Base-by-base conservation (phyloP, 768 basidiomycete genomes). In the Russula foetens region DNA sequence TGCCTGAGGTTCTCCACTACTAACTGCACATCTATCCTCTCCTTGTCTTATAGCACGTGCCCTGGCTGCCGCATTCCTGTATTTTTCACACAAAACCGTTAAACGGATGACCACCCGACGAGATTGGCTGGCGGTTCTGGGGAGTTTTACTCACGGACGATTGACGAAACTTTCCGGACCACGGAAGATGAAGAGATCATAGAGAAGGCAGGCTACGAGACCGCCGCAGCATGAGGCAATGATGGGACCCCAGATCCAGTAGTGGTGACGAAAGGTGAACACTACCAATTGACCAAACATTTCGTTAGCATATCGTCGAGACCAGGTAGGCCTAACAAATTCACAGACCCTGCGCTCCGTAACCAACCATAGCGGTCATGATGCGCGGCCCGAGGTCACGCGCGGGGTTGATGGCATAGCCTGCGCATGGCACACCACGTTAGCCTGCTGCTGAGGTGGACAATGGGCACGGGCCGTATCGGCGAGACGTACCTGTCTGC, bases 201-300 rank as follows among this genome's bases (percentile, higher is more conserved):
- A 89, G 46, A 81, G 63, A 58, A 82, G 69, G 6, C 76, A 74
- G 5, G 81, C 87, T 4, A 73, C 69, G 58, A 81, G 77, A 51
- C 77, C 84, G 26, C 86, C 86, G 31, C 81, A 65, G 68, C 87
- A 80, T 14, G 85, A 81, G 0, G 73, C 84, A 46, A 84, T 71
- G 21, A 85, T 67, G 0, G 84, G 81, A 63, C 81, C 82, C 86
- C 87, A 88, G 35, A 89, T 66, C 86, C 86, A 89, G 67, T 88
- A 89, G 58, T 88, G 85, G 66, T 77, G 80, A 64, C 70, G 67
- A 56, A 69, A 73, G 19, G 74, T 77, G 72, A 74, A 81, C n/a
- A 78, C 72, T 70, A 46, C 11, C 14, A n/a, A 19, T 15, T 21
- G 9, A 6, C 48, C 26, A 14, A 39, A 31, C 3, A 21, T 39